Base-by-base conservation (phyloP, 208 protist species). In the Trypanosoma cruzi region DNA sequence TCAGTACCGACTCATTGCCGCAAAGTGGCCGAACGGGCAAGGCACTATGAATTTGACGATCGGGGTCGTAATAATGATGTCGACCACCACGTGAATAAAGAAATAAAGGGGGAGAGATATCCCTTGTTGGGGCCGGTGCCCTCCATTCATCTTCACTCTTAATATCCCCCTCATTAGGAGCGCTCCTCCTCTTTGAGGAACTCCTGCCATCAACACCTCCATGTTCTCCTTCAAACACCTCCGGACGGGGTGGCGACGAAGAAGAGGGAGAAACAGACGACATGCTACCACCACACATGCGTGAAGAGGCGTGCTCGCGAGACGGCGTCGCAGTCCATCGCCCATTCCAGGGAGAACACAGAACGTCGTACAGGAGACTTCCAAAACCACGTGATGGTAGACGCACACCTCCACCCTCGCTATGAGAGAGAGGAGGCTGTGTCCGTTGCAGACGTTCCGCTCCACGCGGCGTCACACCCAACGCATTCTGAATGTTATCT, bases 1-100 rank as follows among this genome's bases (percentile, higher is more conserved):
- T 37, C 0, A 77, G n/a, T 7, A 77, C 64, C n/a, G 64, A 71
- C 8, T 36, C 6, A 61, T 77, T 77, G 4, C 71, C 71, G 28
- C 34, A 34, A 40, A 77, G 22, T 46, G 71, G 71, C 14, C 22
- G 48, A 14, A 62, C 34, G 10, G 71, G 64, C 1, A 70, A 26
- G 24, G 22, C 55, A 48, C 40, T 36, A 40, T 69, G 63, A 34
- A 70, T 16, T 8, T 60, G 61, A 28, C 34, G 24, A 16, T 5
- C 31, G 1, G 28, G 7, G 26, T 49, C 11, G 42, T 64, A 55
- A 26, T 57, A 40, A 16, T 34, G 29, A 29, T 58, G 6, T 4
- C 42, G 53, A 11, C 42, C 28, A 20, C 29, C 24, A 28, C 53
- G 18, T 37, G 50, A 37, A 11, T 56, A 37, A 20, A 68, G 61